Evolutionary conservation across 2,329 filamentous ascomycete genomes (phyloP), one percentile per base, ranked within the genome.

Genomic region (Sporothrix protearum): DNA sequence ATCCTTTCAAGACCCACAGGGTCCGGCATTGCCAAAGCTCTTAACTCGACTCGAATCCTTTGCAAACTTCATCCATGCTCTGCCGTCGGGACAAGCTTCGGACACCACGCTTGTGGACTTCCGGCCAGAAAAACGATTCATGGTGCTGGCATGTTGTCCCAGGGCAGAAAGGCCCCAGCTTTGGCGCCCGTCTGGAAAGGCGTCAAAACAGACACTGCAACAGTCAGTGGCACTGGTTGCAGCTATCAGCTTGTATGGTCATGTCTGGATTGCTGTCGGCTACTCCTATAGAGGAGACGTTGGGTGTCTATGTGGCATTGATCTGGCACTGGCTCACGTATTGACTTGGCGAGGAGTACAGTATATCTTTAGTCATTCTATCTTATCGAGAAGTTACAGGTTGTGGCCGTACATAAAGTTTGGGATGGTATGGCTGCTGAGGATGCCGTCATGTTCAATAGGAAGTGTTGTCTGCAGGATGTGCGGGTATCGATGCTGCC

Each of bases 81-180:
- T 39, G 39, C 74, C 74, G 14, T 66, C 19, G 1, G 74, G 73
- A 16, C 74, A 74, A 1, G 19, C 25, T 2, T n/a, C 10, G 6
- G 66, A 71, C 25, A 42, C 67, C 6, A 59, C 69, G 10, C 22
- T 6, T 2, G 73, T 71, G 5, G 22, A 36, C n/a, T 71, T 73
- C 71, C 73, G 73, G 5, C 72, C 72, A 72, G 73, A 14, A 74
- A 64, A 36, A 73, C 71, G 12, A 45, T 73, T 45, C 74, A 74
- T 2, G 74, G 74, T 28, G 72, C 73, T 1, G 71, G 72, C 10
- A 71, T 73, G 47, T 71, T 51, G 30, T 74, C 61, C 71, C 72
- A 73, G 0, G 74, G 72, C 8, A 73, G 39, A 39, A 68, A 75
- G 19, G 72, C 61, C 61, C 73, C 74, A 75, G 16, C 71, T 68